phyloP scores from a whole-genome alignment of 2,329 filamentous ascomycete genomes.

The Hypomyces perniciosus region DNA sequence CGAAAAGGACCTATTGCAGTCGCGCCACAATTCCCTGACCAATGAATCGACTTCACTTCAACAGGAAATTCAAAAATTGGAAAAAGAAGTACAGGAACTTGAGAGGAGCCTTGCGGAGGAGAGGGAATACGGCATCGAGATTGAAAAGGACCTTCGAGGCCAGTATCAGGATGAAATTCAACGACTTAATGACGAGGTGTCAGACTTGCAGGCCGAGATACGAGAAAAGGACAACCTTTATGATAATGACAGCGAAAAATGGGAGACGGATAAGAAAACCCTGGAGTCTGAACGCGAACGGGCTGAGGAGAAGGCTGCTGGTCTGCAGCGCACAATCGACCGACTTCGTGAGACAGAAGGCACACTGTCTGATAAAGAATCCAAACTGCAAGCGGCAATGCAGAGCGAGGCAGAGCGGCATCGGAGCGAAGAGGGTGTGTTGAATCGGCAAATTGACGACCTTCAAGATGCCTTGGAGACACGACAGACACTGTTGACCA shows the following conservation, averaged over 20 bases:
- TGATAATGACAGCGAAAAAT: slow-evolving; percentile 65
- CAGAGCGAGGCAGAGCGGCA: slow-evolving; percentile 68
- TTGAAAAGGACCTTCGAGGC: slow-evolving; percentile 52
- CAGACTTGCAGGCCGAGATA: slow-evolving; percentile 56
- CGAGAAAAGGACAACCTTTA: slow-evolving; percentile 65
- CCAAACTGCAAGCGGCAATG: slow-evolving; percentile 60
- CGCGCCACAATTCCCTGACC: slow-evolving; percentile 60
- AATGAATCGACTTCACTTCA: slow-evolving; percentile 63
- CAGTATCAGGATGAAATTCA: slow-evolving; percentile 43
- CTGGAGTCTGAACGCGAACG: slow-evolving; percentile 60
- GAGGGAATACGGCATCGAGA: slow-evolving; percentile 51
- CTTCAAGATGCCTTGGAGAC: slow-evolving; percentile 65
- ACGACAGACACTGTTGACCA: slow-evolving; percentile 59
- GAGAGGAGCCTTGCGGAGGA: slow-evolving; percentile 47
- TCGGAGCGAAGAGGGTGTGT: slow-evolving; percentile 60
- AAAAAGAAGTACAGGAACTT: slow-evolving; percentile 41
- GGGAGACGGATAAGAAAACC: slow-evolving; percentile 58
- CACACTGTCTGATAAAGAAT: slow-evolving; percentile 61
- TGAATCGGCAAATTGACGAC: slow-evolving; percentile 68
- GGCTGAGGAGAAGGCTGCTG: slow-evolving; percentile 60
- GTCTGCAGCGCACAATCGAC: slow-evolving; percentile 65
- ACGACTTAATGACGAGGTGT: slow-evolving; percentile 52
- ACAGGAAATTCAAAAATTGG: slow-evolving; percentile 50
- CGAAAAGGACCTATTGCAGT: slow-evolving; percentile 65
- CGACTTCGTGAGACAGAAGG: slow-evolving; percentile 63